Evolutionary conservation across 2,329 filamentous ascomycete species (phyloP).

Genomic region (Scedosporium dehoogii): DNA sequence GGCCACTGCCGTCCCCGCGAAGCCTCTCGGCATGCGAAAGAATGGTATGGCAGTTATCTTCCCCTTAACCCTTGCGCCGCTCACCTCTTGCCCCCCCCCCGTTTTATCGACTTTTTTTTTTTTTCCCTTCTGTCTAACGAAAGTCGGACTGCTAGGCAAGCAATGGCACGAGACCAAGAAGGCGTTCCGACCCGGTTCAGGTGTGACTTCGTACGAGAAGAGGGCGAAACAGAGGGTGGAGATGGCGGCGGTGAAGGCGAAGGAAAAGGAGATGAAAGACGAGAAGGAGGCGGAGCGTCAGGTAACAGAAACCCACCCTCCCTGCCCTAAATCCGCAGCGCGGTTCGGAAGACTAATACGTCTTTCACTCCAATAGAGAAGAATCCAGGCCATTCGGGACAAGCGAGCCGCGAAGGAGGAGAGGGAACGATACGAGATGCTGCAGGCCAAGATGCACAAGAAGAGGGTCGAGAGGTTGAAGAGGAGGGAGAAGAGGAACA

Average conservation of each 20-base stretch:
- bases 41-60: conserved; percentile 52
- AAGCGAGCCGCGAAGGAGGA: conserved; percentile 84
- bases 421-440: conserved; percentile 81
- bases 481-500: conserved; percentile 94
- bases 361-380: conserved; percentile 41
- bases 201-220: conserved; percentile 70
- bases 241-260: conserved; percentile 71
- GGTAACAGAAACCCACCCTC: no score
- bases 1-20: conserved; percentile 24
- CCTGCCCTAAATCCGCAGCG: no score
- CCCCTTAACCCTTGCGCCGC: background rate
- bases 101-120: background rate
- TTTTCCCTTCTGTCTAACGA: background rate
- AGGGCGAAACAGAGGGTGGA: conserved; percentile 61
- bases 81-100: no score
- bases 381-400: conserved; percentile 72
- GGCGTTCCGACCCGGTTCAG: conserved; percentile 73
- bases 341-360: background rate
- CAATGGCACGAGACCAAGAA: conserved; percentile 83
- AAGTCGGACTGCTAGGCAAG: conserved; percentile 53
- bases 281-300: conserved; percentile 87
- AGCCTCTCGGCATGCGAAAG: conserved; percentile 60
- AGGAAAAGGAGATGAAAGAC: conserved; percentile 90
- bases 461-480: conserved; percentile 90
- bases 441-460: conserved; percentile 96